These are phyloP conservation scores for Rhizophagus prolifer DNA, from an alignment of 192 early-diverging fungal genomes.

Conservation along the genomic window DNA sequence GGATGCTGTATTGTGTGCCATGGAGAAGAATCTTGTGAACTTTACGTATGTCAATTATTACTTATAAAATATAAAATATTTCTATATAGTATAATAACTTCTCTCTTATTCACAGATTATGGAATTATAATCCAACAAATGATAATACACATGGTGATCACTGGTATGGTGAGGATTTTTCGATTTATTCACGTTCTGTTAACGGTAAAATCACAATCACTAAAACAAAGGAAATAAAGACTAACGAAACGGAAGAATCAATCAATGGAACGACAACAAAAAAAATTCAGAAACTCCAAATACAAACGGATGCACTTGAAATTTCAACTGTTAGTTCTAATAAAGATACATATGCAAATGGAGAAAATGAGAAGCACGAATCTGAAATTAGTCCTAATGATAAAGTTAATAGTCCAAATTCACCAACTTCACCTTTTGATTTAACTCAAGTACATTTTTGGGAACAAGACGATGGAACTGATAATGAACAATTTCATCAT, in stretches of 20 bases:
- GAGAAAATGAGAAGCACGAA: neutral
- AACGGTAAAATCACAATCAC: neutral
- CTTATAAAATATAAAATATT: neutral
- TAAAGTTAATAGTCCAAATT: neutral
- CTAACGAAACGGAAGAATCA: neutral
- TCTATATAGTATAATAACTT: neutral
- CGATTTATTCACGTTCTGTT: constrained; percentile 56
- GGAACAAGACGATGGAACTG: constrained; percentile 34
- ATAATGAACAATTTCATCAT: constrained; percentile 50
- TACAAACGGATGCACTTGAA: neutral
- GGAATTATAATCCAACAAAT: constrained; percentile 85
- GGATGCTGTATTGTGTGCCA: constrained; percentile 69
- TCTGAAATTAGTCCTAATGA: neutral
- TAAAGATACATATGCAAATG: neutral
- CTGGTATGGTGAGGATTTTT: constrained; percentile 88
- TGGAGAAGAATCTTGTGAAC: constrained; percentile 74
- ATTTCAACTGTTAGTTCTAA: too few species aligned
- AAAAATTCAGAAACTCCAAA: neutral
- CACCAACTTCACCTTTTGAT: constrained; percentile 51
- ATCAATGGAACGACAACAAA: neutral
- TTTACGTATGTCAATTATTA: constrained; percentile 58
- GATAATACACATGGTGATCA: constrained; percentile 79
- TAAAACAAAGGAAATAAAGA: neutral
- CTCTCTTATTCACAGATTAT: constrained; percentile 46
- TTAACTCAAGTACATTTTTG: constrained; percentile 36